Evolutionary conservation across 768 basidiomycete species (phyloP).

Genomic region (Cyclocybe aegerita): DNA sequence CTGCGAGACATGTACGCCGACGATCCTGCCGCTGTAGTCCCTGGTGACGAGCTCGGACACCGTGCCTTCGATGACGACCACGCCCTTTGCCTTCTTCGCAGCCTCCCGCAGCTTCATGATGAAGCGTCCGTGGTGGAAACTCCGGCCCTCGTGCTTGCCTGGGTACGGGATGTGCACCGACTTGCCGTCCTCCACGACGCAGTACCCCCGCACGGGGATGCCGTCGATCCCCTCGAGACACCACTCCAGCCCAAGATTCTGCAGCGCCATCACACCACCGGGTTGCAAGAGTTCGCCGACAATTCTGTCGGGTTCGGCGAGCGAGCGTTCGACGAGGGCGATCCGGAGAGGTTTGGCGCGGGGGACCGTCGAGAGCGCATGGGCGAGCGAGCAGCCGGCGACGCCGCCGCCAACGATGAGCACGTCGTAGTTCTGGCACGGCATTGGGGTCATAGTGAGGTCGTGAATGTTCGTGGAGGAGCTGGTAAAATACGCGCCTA

Average conservation of each 20-base stretch:
- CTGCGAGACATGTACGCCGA: conserved; percentile 66
- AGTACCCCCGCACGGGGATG: conserved; percentile 81
- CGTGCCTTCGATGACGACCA: conserved; percentile 84
- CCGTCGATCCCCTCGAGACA: conserved; percentile 90
- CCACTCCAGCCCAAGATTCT: conserved; percentile 71
- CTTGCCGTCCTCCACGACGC: conserved; percentile 64
- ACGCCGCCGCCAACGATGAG: conserved; percentile 92
- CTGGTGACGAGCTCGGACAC: conserved; percentile 74
- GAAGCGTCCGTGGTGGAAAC: conserved; percentile 94
- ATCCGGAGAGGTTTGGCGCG: conserved; percentile 65
- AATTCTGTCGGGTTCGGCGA: conserved; percentile 92
- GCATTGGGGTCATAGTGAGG: not conserved
- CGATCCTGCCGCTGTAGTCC: conserved; percentile 44
- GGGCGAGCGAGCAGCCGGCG: conserved; percentile 85
- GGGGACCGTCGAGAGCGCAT: conserved; percentile 68
- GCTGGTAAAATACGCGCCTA: too few relatives aligned
- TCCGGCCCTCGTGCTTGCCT: conserved; percentile 63
- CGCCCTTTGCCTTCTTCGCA: conserved; percentile 57
- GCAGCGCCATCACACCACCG: conserved; percentile 77
- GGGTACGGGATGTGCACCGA: conserved; percentile 92
- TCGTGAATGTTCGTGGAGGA: too few relatives aligned
- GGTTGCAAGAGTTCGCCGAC: conserved; percentile 98
- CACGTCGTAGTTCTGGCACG: conserved; percentile 55
- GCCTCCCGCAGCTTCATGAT: conserved; percentile 75
- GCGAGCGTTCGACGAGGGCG: conserved; percentile 86